Base-by-base conservation (phyloP, 2,329 filamentous ascomycete genomes). In the Xylariaceae sp. region DNA sequence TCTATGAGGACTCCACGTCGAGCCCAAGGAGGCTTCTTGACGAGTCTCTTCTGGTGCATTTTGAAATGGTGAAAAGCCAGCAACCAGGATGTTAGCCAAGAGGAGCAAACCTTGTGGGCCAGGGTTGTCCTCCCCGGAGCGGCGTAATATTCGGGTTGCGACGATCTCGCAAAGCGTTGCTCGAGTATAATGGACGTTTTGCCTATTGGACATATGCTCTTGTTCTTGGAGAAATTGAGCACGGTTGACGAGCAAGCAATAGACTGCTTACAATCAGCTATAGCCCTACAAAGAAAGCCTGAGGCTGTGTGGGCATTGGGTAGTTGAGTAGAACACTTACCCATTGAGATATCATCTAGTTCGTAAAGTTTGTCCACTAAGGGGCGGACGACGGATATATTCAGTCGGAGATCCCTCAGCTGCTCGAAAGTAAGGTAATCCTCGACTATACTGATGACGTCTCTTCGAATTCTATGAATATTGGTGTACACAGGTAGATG, bases 51-150 rank as follows among this genome's bases (percentile, higher is more conserved):
- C 66, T 0, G 88, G 88, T 0, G 87, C 87, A 51, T 87, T 87
- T 64, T 93, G 87, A 54, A 93, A 93, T 1, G 88, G 87, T 54
- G 89, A 84, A 54, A 94, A 93, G 12, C 86, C 85, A 13, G 87
- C 85, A 12, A 94, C 85, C 16, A 93, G 76, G 24, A 93, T 84
- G 52, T 90, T 86, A 4, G 87, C 81, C 4, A 93, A 72, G 17
- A 88, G 69, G 4, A 93, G 69, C 11, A 93, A 72, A 1, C 87
- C 86, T 19, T 81, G 73, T 0, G 80, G 71, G 4, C 85, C 86
- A 12, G 81, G 77, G 44, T 87, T 81, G 52, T 89, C 83, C 64
- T 93, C 87, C 52, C 87, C 83, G 55, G 87, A 89, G 39, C 85
- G 81, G 28, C 88, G 76, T 40, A 93, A 67, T 34, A 94, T 83